Base-by-base conservation (phyloP, 345 rosid genomes). In the Sisymbrium irio region DNA sequence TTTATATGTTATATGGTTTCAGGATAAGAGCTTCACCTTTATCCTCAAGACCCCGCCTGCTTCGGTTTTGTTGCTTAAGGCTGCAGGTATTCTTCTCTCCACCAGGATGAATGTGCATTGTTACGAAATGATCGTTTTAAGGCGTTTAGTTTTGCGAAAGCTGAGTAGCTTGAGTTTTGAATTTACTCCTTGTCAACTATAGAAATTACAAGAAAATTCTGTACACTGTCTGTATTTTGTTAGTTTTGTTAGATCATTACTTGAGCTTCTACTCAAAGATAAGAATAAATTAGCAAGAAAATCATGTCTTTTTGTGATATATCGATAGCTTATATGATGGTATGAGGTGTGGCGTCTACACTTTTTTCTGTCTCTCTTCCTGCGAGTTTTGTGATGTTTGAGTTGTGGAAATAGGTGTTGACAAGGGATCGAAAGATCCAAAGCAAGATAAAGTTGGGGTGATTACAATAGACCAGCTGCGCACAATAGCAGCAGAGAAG, bases 351-450 rank as follows among this genome's bases (percentile, higher is more conserved):
- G n/a, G n/a, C n/a, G n/a, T n/a, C n/a, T n/a, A n/a, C n/a, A n/a
- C n/a, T n/a, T n/a, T n/a, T n/a, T n/a, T 27, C 3, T 4, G 4
- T 27, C 3, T 27, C 28, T 2, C 28, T 27, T 27, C 3, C 28
- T 27, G n/a, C 28, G 2, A 4, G 7, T 30, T 22, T 30, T 33
- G 9, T 36, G 11, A 36, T 33, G 11, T 36, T 36, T 36, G 37
- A 0, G 39, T 36, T 36, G 39, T 36, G 39, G 8, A 36, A 36
- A 33, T 33, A 33, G 37, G 9, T 33, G 37, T 30, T 32, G 98
- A 90, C 79, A 90, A 93, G 74, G 97, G 98, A 51, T 87, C 98
- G 0, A 90, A 93, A 77, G 91, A 90, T 67, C 92, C 97, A 6
- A 44, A 87, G 71, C 79, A 22, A 76, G 84, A 80, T 78, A 93